phyloP scores from a whole-genome alignment of 1,284 basidiomycete genomes.

The Rhodotorula sp. region DNA sequence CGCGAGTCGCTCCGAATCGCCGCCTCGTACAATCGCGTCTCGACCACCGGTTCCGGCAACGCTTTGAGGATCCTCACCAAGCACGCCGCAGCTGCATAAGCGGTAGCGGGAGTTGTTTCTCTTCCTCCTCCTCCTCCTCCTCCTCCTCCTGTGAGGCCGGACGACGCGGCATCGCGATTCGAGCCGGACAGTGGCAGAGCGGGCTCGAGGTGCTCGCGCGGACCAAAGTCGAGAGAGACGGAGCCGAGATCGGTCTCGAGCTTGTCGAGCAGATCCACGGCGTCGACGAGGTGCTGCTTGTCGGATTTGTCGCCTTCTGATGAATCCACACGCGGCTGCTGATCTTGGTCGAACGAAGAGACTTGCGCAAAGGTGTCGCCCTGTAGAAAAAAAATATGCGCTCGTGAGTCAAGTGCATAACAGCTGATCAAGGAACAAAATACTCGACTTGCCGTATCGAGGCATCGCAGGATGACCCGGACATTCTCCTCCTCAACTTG shows the following conservation, averaged over 20 bases:
- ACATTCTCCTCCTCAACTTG: slow-evolving; percentile 17
- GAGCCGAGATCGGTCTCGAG: slow-evolving; percentile 4
- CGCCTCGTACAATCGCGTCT: slow-evolving; percentile 6
- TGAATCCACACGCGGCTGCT: background rate
- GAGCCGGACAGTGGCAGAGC: no score
- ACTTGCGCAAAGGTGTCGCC: background rate
- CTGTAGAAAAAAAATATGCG: background rate
- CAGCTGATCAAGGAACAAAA: no score
- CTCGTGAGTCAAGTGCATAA: no score
- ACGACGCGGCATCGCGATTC: no score
- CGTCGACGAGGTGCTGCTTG: slow-evolving; percentile 12
- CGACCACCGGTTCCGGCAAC: slow-evolving; percentile 27
- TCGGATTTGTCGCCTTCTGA: slow-evolving; percentile 29
- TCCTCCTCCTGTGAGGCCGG: no score
- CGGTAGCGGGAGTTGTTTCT: no score
- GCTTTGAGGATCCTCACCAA: slow-evolving; percentile 15
- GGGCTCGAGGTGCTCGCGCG: no score
- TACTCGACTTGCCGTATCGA: slow-evolving; percentile 18
- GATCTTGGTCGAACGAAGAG: background rate
- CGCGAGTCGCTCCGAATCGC: slow-evolving; percentile 22
- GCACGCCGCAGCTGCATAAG: slow-evolving; percentile 10
- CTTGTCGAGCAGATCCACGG: slow-evolving; percentile 13
- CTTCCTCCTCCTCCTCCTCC: no score
- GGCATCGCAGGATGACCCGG: slow-evolving; percentile 8
- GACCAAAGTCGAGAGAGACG: slow-evolving; percentile 8